A percentile compares a stretch with the other conserved stretches of the same genome.
Evolutionary conservation across 108 stramenopile species (phyloP).

Genomic region (Pseudonitzschia pungens): DNA sequence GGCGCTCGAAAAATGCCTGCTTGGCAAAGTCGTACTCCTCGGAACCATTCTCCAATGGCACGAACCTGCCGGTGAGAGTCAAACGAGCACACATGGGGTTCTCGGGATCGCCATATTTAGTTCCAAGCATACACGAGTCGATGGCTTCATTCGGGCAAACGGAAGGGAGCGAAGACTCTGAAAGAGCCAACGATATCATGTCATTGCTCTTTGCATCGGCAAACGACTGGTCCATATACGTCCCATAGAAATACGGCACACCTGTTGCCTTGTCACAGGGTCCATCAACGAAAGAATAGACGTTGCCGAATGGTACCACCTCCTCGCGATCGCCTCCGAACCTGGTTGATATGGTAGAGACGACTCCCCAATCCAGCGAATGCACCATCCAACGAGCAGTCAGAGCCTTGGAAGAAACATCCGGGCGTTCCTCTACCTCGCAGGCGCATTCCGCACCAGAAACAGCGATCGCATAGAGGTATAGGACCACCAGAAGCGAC

Average conservation of each 20-base stretch:
- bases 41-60: slow-evolving; percentile 19
- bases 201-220: slow-evolving; percentile 31
- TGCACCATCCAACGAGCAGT: slow-evolving; percentile 69
- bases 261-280: slow-evolving; percentile 52
- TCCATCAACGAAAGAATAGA: slow-evolving; percentile 65
- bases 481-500: not conserved
- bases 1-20: slow-evolving; percentile 48
- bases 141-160: slow-evolving; percentile 24
- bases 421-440: slow-evolving; percentile 27
- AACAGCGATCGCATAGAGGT: not conserved
- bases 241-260: slow-evolving; percentile 57
- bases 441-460: slow-evolving; percentile 36
- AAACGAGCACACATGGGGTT: slow-evolving; percentile 64
- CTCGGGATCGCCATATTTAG: slow-evolving; percentile 58
- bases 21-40: slow-evolving; percentile 40
- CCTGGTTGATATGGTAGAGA: slow-evolving; percentile 44
- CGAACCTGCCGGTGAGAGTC: slow-evolving; percentile 48
- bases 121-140: slow-evolving; percentile 24
- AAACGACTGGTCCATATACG: slow-evolving; percentile 55
- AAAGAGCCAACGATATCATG: slow-evolving; percentile 41
- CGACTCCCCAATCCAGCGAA: slow-evolving; percentile 54
- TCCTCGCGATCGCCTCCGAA: slow-evolving; percentile 13
- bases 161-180: slow-evolving; percentile 41
- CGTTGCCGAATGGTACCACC: slow-evolving; percentile 51
- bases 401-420: slow-evolving; percentile 33